Evolutionary conservation across 768 basidiomycete species (phyloP).

Genomic region (Hypsizygus marmoreus): DNA sequence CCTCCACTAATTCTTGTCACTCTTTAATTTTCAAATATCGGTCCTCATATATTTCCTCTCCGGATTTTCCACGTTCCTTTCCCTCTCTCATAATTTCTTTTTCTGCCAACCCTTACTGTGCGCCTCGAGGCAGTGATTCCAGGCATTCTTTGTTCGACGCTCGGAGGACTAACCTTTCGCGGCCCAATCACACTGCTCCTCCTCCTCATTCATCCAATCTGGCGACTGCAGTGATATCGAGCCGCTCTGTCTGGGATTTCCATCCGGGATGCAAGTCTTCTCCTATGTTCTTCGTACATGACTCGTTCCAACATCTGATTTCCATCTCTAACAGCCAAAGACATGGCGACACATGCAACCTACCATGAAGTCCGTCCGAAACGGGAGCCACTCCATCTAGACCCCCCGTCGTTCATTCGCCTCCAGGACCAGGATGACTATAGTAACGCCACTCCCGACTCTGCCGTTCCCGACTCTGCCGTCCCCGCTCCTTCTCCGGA

Average conservation of each 20-base stretch:
- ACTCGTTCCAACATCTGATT: slow-evolving; percentile 2
- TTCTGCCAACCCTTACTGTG: not conserved
- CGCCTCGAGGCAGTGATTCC: not conserved
- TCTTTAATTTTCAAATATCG: slow-evolving; percentile 20
- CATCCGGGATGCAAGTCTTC: slow-evolving; percentile 24
- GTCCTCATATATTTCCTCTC: slow-evolving; percentile 15
- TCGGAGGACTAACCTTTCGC: slow-evolving; percentile 3
- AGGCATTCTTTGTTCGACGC: not conserved
- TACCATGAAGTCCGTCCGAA: slow-evolving; percentile 20
- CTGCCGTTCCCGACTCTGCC: slow-evolving; percentile 21
- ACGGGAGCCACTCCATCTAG: slow-evolving; percentile 24
- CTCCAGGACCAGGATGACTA: slow-evolving; percentile 18
- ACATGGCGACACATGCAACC: slow-evolving; percentile 28
- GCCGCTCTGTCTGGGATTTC: slow-evolving; percentile 27
- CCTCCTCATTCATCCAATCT: slow-evolving; percentile 19
- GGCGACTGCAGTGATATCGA: slow-evolving; percentile 22
- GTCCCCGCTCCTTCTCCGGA: not conserved
- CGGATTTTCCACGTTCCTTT: slow-evolving; percentile 2
- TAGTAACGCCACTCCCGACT: slow-evolving; percentile 24
- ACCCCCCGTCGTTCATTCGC: slow-evolving; percentile 15
- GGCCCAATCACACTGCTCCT: slow-evolving; percentile 10
- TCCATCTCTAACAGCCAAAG: slow-evolving; percentile 20
- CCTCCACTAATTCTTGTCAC: slow-evolving; percentile 16
- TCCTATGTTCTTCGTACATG: not conserved
- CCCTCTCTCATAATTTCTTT: slow-evolving; percentile 1